Conservation (phyloP, 169 alveolate species). For the Cytauxzoon felis region DNA sequence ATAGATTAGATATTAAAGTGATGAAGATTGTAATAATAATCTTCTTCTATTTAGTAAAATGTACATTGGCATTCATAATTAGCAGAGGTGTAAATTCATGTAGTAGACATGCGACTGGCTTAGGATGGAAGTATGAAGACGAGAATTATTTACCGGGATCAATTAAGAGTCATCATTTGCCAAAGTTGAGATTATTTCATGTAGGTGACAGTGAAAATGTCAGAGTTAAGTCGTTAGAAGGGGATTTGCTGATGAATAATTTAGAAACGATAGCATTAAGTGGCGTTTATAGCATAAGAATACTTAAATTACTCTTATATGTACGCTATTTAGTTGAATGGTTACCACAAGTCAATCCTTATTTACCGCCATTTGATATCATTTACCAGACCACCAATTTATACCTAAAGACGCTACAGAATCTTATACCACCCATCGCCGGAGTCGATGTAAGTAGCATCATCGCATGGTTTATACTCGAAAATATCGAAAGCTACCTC, state of each 20-base stretch:
- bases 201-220: too few species aligned
- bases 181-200: too few species aligned
- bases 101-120: too few species aligned
- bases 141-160: too few species aligned
- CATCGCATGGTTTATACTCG: constrained; percentile 66
- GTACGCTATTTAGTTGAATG: constrained; percentile 75
- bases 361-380: constrained; percentile 73
- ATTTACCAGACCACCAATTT: constrained; percentile 69
- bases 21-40: too few species aligned
- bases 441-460: constrained; percentile 69
- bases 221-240: too few species aligned
- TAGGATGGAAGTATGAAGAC: too few species aligned
- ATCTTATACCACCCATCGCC: constrained; percentile 46
- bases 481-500: constrained; percentile 58
- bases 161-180: too few species aligned
- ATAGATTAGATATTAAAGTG: too few species aligned
- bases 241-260: constrained; percentile 29
- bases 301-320: constrained; percentile 68
- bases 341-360: constrained; percentile 80
- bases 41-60: too few species aligned
- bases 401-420: constrained; percentile 69
- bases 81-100: too few species aligned
- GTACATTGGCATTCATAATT: too few species aligned
- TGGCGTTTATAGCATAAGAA: constrained; percentile 55
- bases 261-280: constrained; percentile 23